phyloP scores from a whole-genome alignment of 1,139 yeast species.

The Hyphopichia fennica region DNA sequence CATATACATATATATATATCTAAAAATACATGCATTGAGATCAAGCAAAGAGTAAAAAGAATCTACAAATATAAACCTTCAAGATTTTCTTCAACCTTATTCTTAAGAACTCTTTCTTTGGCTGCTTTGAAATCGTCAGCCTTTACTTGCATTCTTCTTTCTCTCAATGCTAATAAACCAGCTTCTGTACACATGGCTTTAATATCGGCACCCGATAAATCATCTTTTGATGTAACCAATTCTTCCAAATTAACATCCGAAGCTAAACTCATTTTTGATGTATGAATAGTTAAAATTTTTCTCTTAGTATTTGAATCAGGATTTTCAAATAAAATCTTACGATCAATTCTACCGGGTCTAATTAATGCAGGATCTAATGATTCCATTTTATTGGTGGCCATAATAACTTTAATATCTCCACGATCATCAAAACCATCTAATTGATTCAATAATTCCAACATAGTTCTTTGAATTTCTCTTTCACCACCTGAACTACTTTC shows the following conservation, averaged over 20 bases:
- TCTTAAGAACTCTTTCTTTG: slow-evolving; percentile 94
- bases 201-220: slow-evolving; percentile 95
- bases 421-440: slow-evolving; percentile 98
- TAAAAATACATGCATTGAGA: slow-evolving; percentile 2
- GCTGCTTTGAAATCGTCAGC: slow-evolving; percentile 94
- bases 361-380: slow-evolving; percentile 95
- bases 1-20: not conserved
- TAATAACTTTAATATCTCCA: slow-evolving; percentile 96
- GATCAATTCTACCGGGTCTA: slow-evolving; percentile 98
- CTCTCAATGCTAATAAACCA: slow-evolving; percentile 92
- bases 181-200: slow-evolving; percentile 99
- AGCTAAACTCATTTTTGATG: slow-evolving; percentile 89
- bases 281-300: slow-evolving; percentile 90
- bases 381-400: slow-evolving; percentile 98
- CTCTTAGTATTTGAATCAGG: slow-evolving; percentile 93
- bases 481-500: slow-evolving; percentile 97
- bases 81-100: slow-evolving; percentile 93
- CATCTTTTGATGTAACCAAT: slow-evolving; percentile 89
- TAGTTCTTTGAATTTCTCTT: slow-evolving; percentile 96
- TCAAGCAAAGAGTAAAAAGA: not conserved
- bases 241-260: slow-evolving; percentile 89
- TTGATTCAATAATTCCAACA: slow-evolving; percentile 95
- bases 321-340: slow-evolving; percentile 93
- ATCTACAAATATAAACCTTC: slow-evolving; percentile 85
- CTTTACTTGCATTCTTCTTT: slow-evolving; percentile 97